phyloP scores from a whole-genome alignment of 345 rosid species.

The Brassica nigra region DNA sequence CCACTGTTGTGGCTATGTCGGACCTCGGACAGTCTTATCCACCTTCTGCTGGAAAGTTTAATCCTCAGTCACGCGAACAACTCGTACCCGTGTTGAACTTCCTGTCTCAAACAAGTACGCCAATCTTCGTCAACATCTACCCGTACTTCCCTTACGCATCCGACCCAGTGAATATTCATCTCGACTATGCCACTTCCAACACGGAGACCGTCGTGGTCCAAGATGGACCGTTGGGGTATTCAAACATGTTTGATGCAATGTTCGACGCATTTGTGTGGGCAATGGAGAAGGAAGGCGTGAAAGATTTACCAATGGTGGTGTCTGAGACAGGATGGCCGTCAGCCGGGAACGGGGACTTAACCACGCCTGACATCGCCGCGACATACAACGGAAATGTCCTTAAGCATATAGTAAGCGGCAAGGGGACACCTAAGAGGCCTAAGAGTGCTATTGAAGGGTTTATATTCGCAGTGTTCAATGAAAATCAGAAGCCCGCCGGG shows the following conservation, averaged over 20 bases:
- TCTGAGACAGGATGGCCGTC: conserved; percentile 53
- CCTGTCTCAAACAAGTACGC: conserved; percentile 23
- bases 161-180: conserved; percentile 25
- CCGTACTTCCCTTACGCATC: conserved; percentile 50
- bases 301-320: conserved; percentile 23
- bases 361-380: conserved; percentile 29
- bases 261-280: conserved; percentile 42
- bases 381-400: conserved; percentile 35
- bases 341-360: conserved; percentile 37
- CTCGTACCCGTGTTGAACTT: conserved; percentile 32
- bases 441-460: background rate
- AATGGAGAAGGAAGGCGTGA: conserved; percentile 33
- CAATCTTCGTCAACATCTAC: conserved; percentile 44
- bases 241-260: conserved; percentile 48
- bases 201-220: conserved; percentile 2
- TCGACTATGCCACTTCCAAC: conserved; percentile 37
- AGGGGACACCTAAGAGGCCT: conserved; percentile 48
- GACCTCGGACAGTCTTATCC: conserved; percentile 44
- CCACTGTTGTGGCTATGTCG: conserved; percentile 24
- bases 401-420: conserved; percentile 1
- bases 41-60: conserved; percentile 44
- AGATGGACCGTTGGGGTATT: conserved; percentile 41
- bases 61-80: background rate
- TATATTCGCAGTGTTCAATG: conserved; percentile 39
- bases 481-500: conserved; percentile 22